Evolutionary conservation across 2,329 filamentous ascomycete genomes (phyloP), one percentile per base, ranked within the genome.

Genomic region (Sclerotiophoma versabilis): DNA sequence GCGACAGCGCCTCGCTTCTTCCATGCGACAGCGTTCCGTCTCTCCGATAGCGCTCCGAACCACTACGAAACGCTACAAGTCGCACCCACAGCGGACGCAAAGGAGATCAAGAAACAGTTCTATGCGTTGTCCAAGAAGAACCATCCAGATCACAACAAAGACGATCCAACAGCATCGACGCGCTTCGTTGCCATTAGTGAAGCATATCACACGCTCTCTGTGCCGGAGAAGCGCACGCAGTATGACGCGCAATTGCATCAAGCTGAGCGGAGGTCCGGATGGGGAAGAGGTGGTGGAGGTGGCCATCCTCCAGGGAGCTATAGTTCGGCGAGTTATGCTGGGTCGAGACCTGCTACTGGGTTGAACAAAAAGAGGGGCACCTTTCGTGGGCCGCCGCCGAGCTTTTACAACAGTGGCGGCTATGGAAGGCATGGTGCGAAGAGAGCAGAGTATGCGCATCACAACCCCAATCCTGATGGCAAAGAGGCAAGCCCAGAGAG

Each of bases 31-130:
- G 48, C 74, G 11, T 54, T 58, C 46, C 69, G 48, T 57, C 72
- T 69, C 68, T 70, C 74, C 49, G 72, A 76, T 54, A 65, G 63
- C 57, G 65, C 76, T 23, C 70, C 75, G 64, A 92, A 87, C 58
- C 89, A 96, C 78, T 99, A 99, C 76, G 89, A 93, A 66, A 87
- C 88, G 33, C 83, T 99, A 45, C 84, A 88, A 34, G 75, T 99
- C n/a, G 77, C 84, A 0, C 81, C 83, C 34, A 83, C 84, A 60
- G 93, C 93, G 33, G 86, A 89, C 14, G 77, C 84, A 1, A 79
- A 81, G 8, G 91, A 96, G 47, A 93, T 98, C 58, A 98, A 98
- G 76, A 93, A 90, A 88, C 78, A 85, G 73, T 99, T 97, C 84
- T 98, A 97, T 82, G 77, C 83, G 57, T 90, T 98, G 73, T 96